These are phyloP conservation scores for Podaxis carcinomalis DNA, from an alignment of 768 basidiomycete genomes.

Conservation along the genomic window DNA sequence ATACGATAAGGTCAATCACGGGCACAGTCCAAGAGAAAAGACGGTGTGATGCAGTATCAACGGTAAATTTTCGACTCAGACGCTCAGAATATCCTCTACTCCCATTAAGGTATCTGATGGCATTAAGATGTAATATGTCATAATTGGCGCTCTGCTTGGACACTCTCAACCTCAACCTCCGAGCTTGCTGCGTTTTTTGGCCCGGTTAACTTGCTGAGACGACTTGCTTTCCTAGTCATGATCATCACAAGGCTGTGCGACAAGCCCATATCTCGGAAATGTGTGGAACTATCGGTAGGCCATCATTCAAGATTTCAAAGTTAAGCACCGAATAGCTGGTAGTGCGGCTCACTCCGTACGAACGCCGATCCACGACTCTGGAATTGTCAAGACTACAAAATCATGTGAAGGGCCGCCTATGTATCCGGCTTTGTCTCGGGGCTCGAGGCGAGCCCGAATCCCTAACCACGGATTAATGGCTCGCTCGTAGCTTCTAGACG, in stretches of 20 bases:
- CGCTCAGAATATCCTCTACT: background rate
- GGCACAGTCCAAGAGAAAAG: background rate
- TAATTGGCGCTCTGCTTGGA: background rate
- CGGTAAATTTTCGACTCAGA: background rate
- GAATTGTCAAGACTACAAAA: too few species aligned
- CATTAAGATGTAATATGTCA: background rate
- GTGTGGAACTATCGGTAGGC: background rate
- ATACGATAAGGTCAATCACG: background rate
- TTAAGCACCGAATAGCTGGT: background rate
- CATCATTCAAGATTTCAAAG: background rate
- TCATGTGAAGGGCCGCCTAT: too few species aligned
- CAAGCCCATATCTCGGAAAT: background rate
- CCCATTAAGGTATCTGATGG: background rate
- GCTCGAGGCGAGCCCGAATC: too few species aligned
- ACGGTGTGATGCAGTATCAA: background rate
- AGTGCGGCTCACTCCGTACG: background rate
- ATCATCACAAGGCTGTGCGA: background rate
- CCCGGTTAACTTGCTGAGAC: background rate
- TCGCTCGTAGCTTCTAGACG: too few species aligned
- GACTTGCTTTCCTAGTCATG: background rate
- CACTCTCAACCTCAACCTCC: background rate
- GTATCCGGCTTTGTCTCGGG: too few species aligned
- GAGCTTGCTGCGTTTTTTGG: background rate
- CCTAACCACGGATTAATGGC: too few species aligned
- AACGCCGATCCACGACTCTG: background rate